Percentiles rank a stretch among this genome's conserved stretches.
Conservation (phyloP, 164 flowering plant species). For the Nymphaea colorata region DNA sequence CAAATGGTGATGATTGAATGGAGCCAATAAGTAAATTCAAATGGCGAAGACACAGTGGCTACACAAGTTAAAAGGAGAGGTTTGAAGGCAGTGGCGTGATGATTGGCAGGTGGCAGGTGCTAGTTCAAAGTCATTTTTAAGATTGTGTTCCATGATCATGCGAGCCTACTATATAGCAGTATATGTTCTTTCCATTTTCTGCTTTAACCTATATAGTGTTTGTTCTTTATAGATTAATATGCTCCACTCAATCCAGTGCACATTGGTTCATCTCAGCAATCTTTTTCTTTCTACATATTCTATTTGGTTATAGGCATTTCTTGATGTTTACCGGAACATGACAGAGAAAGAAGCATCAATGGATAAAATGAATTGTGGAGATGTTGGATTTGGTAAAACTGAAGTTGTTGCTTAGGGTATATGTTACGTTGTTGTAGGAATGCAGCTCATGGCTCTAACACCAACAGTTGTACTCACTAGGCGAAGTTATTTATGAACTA, state of each 20-base stretch:
- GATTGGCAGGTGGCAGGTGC: no score
- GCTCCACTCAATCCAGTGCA: not conserved
- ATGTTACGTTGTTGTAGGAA: constrained; percentile 75
- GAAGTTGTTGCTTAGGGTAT: constrained; percentile 95
- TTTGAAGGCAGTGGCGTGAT: no score
- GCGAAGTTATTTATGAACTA: constrained; percentile 70
- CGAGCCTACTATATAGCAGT: no score
- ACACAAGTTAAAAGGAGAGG: constrained; percentile 71
- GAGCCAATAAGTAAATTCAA: constrained; percentile 75
- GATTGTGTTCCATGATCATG: no score
- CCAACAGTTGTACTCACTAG: constrained; percentile 96
- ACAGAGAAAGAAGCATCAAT: constrained; percentile 93
- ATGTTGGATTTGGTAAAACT: constrained; percentile 98
- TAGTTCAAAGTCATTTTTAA: no score
- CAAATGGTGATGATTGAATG: constrained; percentile 30
- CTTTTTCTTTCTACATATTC: not conserved
- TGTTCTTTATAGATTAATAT: not conserved
- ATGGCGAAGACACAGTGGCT: constrained; percentile 83
- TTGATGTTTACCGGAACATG: constrained; percentile 85
- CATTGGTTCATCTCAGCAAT: no score
- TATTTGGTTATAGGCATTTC: constrained; percentile 51
- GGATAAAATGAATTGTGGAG: constrained; percentile 96
- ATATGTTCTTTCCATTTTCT: no score
- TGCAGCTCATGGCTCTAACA: constrained; percentile 95
- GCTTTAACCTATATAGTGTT: no score